Base-by-base conservation (phyloP, 2,329 filamentous ascomycete species). In the Lomentospora prolificans region DNA sequence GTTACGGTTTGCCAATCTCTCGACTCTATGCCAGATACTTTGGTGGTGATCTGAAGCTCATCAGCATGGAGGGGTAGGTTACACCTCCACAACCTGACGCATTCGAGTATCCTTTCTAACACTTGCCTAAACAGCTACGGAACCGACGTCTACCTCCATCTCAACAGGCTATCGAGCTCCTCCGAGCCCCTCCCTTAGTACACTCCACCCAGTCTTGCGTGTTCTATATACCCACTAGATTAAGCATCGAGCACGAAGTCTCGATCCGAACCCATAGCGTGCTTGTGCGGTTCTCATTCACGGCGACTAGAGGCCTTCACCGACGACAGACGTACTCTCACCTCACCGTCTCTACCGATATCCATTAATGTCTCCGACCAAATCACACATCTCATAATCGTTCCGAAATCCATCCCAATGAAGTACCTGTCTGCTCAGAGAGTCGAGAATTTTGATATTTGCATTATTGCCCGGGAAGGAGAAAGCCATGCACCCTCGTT, bases 31-130 rank as follows among this genome's bases (percentile, higher is more conserved):
- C 94, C 56, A 79, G 94, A 61, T 99, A 99, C 74, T 99, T 99
- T 73, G 94, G 94, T 58, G 94, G 94, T 57, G 94, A 99, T 70
- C 70, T 99, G 64, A 97, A 97, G 72, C 73, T 99, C 69, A 99
- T 99, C 66, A 96, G 90, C 69, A 99, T 99, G 94, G 94, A 99
- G 77, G 94, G 94, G 89, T 96, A 76, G 78, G 87, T 69, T 53
- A n/a, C n/a, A n/a, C n/a, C n/a, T 55, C 48, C 19, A 33, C 51
- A 60, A 58, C 31, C 30, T 55, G 6, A 19, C 33, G 19, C 27
- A 27, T 19, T 48, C 36, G 10, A 27, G 33, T 39, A 25, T 14
- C 25, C 51, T 31, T 12, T 31, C 65, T 70, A 60, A 61, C 53
- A 30, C 3, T 9, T 50, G 31, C 12, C 4, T 10, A 2, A 30